A percentile compares a stretch with the other conserved stretches of the same genome.
These are phyloP conservation scores for Saccharomyces kudriavzevii DNA, from an alignment of 805 yeast genomes.

Conservation along the genomic window DNA sequence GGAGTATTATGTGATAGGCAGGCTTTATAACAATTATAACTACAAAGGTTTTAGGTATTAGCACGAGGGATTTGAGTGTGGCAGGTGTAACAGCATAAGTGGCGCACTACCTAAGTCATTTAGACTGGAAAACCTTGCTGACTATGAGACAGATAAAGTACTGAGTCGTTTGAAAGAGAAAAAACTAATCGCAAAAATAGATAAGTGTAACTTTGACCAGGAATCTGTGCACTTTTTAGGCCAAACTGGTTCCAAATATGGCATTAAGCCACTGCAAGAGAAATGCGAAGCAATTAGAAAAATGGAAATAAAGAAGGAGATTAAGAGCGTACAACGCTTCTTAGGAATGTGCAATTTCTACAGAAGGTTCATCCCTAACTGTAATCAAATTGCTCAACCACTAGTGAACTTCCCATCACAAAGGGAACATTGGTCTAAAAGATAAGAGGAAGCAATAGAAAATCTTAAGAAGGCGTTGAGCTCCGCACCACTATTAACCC, in stretches of 20 bases:
- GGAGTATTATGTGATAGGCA: no score
- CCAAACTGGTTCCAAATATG: neutral
- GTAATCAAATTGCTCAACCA: slow-evolving; percentile 6
- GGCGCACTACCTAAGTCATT: no score
- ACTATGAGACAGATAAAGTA: slow-evolving; percentile 7
- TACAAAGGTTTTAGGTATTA: no score
- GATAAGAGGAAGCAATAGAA: slow-evolving; percentile 1
- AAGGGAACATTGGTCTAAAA: slow-evolving; percentile 3
- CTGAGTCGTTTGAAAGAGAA: slow-evolving; percentile 2
- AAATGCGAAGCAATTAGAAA: slow-evolving; percentile 12
- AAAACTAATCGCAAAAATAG: slow-evolving; percentile 8
- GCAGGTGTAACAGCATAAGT: no score
- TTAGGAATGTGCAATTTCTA: slow-evolving; percentile 13
- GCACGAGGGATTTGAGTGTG: no score
- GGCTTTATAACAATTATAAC: no score
- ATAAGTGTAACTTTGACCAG: slow-evolving; percentile 10
- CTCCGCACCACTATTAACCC: slow-evolving; percentile 2
- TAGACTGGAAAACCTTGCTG: no score
- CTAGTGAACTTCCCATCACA: slow-evolving; percentile 3
- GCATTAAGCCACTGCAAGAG: slow-evolving; percentile 7
- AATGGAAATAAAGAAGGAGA: slow-evolving; percentile 3
- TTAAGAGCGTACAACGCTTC: slow-evolving; percentile 13
- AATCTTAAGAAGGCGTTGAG: slow-evolving; percentile 1
- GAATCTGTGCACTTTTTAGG: slow-evolving; percentile 8
- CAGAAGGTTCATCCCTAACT: slow-evolving; percentile 10